A percentile compares a stretch with the other conserved stretches of the same genome.
These are phyloP conservation scores for Ottelia alismoides DNA, from an alignment of 106 monocot genomes.

Conservation along the genomic window DNA sequence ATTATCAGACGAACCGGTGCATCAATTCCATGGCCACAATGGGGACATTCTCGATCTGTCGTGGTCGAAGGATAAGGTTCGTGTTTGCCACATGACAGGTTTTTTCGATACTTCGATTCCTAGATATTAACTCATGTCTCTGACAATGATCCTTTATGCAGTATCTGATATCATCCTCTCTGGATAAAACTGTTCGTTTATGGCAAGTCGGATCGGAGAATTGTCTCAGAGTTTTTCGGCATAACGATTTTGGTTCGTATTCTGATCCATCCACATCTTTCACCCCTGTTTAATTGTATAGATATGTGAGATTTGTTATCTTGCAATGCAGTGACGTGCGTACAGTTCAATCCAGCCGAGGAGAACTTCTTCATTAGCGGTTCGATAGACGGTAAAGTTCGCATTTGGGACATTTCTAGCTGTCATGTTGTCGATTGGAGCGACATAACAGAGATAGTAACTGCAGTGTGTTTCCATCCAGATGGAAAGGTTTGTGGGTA, in stretches of 20 bases:
- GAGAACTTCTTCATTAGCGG: constrained; percentile 83
- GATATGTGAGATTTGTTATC: neutral
- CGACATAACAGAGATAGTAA: constrained; percentile 67
- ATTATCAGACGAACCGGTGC: constrained; percentile 53
- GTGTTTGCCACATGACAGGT: neutral
- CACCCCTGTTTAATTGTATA: neutral
- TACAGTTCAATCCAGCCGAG: constrained; percentile 71
- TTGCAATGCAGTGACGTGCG: constrained; percentile 61
- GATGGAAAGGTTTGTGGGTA: constrained; percentile 54
- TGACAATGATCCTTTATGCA: constrained; percentile 11
- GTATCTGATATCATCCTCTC: constrained; percentile 55
- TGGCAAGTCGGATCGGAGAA: constrained; percentile 60
- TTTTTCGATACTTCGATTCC: neutral
- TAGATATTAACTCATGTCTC: neutral
- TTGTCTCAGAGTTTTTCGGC: constrained; percentile 66
- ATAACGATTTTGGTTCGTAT: constrained; percentile 60
- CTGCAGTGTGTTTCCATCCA: constrained; percentile 55
- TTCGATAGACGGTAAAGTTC: constrained; percentile 86
- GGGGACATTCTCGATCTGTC: constrained; percentile 75
- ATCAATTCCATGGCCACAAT: constrained; percentile 67
- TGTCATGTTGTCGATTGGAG: constrained; percentile 62
- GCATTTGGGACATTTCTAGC: constrained; percentile 58
- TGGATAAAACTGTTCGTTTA: constrained; percentile 74
- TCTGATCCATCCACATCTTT: neutral
- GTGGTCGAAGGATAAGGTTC: constrained; percentile 71